Evolutionary conservation across 2,329 filamentous ascomycete species (phyloP), one percentile per base, ranked within the genome.

Genomic region (Aspergillus eucalypticola): DNA sequence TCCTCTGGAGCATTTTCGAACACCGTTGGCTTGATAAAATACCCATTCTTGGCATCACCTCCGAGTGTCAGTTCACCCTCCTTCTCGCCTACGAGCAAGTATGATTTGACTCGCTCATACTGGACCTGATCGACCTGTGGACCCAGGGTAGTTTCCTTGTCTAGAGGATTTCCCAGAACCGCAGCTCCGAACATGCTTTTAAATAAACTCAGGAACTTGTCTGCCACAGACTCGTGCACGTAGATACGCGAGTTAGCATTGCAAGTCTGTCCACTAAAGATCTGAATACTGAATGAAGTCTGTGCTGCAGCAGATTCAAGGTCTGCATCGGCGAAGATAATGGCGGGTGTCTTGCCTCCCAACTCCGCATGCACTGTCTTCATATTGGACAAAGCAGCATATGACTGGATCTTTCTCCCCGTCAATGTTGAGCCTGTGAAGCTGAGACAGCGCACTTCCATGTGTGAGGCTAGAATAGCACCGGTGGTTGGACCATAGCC

Each of bases 1-100:
- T 66, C 55, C 41, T 71, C 66, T 29, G 82, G 85, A 65, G 94
- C 89, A 70, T 90, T 86, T 78, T 85, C 88, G 82, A 84, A 91
- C 79, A 96, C 91, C 72, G 91, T 96, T 41, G 91, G 91, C 82
- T 93, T 83, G 78, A 96, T 92, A 82, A 95, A 96, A 85, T 90
- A 94, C 60, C 90, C 90, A 82, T 92, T 88, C 69, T 84, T 78
- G 54, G 90, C 90, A 75, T 89, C 88, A 67, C 87, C 88, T 64
- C 87, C 88, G 51, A 82, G 83, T 67, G 86, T 86, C 63, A 94
- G 73, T 53, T 85, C 86, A 66, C 87, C 88, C 29, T 82, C 82
- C 62, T 85, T 81, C 78, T 88, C 86, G 49, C 87, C 88, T 60
- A 84, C 79, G 1, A 73, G 92, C 79, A 69, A 90, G 76, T 87